Evolutionary conservation across 2,329 filamentous ascomycete species (phyloP), one percentile per base, ranked within the genome.

Genomic region (Rachicladosporium sp.): DNA sequence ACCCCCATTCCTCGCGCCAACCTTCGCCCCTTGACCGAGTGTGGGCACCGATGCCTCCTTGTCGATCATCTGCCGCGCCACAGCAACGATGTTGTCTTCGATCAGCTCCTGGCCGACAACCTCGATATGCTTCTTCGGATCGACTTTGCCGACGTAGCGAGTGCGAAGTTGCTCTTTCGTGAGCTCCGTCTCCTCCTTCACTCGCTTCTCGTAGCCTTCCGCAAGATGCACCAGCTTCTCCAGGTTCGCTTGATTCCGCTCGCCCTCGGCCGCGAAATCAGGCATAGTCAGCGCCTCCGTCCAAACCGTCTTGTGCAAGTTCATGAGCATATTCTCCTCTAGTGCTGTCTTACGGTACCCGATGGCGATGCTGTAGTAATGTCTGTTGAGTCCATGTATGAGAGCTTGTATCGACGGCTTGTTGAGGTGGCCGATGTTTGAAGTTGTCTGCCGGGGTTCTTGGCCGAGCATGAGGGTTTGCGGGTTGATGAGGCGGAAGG

Each of bases 241-340:
- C 63, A 98, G 73, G 47, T 81, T 76, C 40, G 93, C 88, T 60
- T 88, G 84, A 61, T 94, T 98, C 60, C 82, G 78, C 48, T 78
- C 71, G 40, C 80, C 85, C 59, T 96, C 89, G 42, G 76, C 69
- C 49, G 80, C 76, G 73, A 98, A 98, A 63, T 96, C 88, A 45
- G 89, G 84, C 87, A 98, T 96, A 60, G 94, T 78, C 49, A 98
- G 65, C 4, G 89, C 91, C 63, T 98, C 91, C 1, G 93, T 98
- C 91, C 91, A 98, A 33, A 95, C 88, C 52, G 96, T 91, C 73
- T 98, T 98, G 74, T 98, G 91, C 49, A 98, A 69, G 61, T 98
- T 98, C 93, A 98, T 98, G 55, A 98, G 66, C 91, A 98, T 98
- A 65, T 94, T 96, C 71, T 98, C 93, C 63, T 98, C 91, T 37